Base-by-base conservation (phyloP, 306 rosid species). In the Styphnolobium japonicum region DNA sequence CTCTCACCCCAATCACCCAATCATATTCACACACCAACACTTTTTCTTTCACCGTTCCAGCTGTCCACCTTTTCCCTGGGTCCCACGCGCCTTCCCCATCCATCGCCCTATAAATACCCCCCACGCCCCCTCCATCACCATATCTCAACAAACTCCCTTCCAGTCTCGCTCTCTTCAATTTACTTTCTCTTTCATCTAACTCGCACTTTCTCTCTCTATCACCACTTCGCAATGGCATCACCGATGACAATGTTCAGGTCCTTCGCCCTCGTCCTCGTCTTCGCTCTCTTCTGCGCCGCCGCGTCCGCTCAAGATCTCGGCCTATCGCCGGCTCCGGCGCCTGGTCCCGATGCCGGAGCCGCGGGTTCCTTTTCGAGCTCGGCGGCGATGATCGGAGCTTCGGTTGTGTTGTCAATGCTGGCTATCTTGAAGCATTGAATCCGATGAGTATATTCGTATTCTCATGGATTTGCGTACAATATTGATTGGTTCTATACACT, bases 281-380 rank as follows among this genome's bases (percentile, higher is more conserved):
- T 56, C 16, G 72, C 46, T 3, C 27, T 89, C 33, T 71, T 85
- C 73, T 73, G 61, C 10, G 68, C 60, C 18, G 37, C 70, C 15
- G 84, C 80, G 4, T 0, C 80, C 0, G 89, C 89, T 0, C 93
- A 87, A 53, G 92, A 85, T 0, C 21, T n/a, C n/a, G n/a, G n/a
- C n/a, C n/a, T 67, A 0, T 65, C 85, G 0, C 86, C 88, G 0
- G 64, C 88, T 0, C 80, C 90, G 0, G 77, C 88, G 0, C 92
- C 87, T 0, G 65, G 25, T 4, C 73, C 69, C 0, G 77, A 75
- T 0, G 75, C 40, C 34, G 91, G 89, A 46, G 84, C 85, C 0
- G 79, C 86, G 3, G 60, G 61, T 33, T 74, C 72, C 49, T 45
- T 63, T 0, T 75, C 83, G 0, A 15, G 71, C 58, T 87, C 91